phyloP scores from a whole-genome alignment of 177 flowering plant species.

The Vitis hybrid region DNA sequence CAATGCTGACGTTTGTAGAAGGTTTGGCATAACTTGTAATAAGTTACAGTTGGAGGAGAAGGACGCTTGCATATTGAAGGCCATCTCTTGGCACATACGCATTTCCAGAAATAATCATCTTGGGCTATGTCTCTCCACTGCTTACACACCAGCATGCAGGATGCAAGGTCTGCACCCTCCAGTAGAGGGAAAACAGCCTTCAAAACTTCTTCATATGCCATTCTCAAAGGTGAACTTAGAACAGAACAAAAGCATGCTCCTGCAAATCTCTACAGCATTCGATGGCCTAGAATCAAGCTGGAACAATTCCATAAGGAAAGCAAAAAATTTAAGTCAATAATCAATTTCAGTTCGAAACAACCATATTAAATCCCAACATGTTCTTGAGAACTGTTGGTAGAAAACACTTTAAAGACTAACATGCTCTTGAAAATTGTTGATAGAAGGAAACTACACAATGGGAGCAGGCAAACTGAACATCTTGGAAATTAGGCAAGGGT shows the following conservation, averaged over 20 bases:
- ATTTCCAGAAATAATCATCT: constrained; percentile 94
- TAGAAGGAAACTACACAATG: background rate
- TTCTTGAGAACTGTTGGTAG: too few species aligned
- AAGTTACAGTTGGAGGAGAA: constrained; percentile 47
- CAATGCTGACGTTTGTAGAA: constrained; percentile 53
- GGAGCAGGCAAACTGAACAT: background rate
- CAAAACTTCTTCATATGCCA: constrained; percentile 56
- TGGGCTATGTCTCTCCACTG: constrained; percentile 74
- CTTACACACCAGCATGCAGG: constrained; percentile 76
- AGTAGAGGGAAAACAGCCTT: constrained; percentile 75
- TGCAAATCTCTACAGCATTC: constrained; percentile 2
- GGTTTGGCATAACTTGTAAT: constrained; percentile 60
- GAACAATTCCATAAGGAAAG: too few species aligned
- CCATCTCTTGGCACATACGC: constrained; percentile 81
- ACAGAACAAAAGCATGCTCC: background rate
- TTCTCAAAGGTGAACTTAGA: constrained; percentile 19
- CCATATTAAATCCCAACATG: background rate
- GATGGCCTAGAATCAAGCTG: background rate
- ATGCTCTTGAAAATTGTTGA: background rate
- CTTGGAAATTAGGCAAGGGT: too few species aligned
- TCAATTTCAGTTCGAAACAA: background rate
- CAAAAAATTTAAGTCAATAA: background rate
- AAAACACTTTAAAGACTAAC: background rate
- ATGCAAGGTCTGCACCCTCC: constrained; percentile 71
- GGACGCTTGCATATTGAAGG: constrained; percentile 78